Evolutionary conservation across 2,329 filamentous ascomycete genomes (phyloP), one percentile per base, ranked within the genome.

Genomic region (Domatiomyces catenatus): DNA sequence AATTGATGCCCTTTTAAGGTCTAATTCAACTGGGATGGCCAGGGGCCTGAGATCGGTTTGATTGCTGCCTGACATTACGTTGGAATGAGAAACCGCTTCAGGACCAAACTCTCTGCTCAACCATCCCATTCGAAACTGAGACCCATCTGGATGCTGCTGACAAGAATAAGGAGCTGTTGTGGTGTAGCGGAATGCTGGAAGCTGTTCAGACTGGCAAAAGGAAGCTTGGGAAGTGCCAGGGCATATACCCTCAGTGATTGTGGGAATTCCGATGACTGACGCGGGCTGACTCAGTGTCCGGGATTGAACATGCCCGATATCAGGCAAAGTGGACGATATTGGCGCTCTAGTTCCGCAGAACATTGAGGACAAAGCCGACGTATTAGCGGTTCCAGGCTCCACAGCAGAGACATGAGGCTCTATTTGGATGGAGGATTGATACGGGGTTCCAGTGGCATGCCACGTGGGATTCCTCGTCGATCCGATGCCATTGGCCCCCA

Each of bases 1-100:
- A 57, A 81, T 83, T 12, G 87, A 93, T 10, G 83, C 87, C 59
- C 86, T 83, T 58, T 86, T 83, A 44, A 85, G 80, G 63, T 94
- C 86, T 44, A 59, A 46, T 43, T 58, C 54, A 60, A 69, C 58
- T 64, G 68, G 56, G 59, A 65, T 58, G 66, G 71, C 59, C 65
- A 67, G 61, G 46, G 50, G 61, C 47, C 62, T 61, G 60, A 67
- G 26, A 57, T 59, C 55, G 51, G 63, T 59, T 48, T 63, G 22
- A 63, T 58, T 8, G 60, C 55, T 54, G 63, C 65, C 17, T 61
- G 59, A 48, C 64, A 66, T 66, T 51, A 10, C 51, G 46, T 32
- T 51, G 54, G 19, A 49, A 54, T 22, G 50, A 19, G n/a, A 54
- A 52, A 47, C 57, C 58, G 12, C 52, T 52, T 44, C 56, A 52